Base-by-base conservation (phyloP, 495 filamentous ascomycete species). In the Podospora comata region DNA sequence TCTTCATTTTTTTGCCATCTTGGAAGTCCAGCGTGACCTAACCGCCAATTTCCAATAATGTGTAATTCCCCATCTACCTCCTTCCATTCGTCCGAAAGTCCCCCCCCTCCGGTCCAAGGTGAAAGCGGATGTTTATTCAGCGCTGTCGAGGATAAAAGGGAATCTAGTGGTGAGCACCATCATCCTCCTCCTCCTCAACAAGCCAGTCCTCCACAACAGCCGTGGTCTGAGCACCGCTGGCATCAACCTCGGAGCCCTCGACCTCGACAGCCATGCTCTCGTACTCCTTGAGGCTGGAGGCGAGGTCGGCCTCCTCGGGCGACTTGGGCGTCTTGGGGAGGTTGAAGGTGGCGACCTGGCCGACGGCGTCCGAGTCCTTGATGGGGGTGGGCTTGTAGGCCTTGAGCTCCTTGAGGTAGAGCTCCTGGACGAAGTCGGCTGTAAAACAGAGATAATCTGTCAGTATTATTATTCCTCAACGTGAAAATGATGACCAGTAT, bases 391-490 rank as follows among this genome's bases (percentile, higher is more conserved):
- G 85, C 85, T 97, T 99, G 89, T 94, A 97, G 80, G 87, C 85
- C 79, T 92, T 93, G 73, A 99, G 88, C 80, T 97, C 94, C 73
- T 87, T 87, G 73, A 99, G 90, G 87, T 98, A 99, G 74, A 99
- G 88, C 71, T 97, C 94, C 83, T 97, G 95, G 72, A 99, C 90
- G 71, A 95, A 85, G 82, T 99, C 95, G 83, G 90, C 96, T 98
- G 70, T 71, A 34, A 20, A 48, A 18, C 15, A 16, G 9, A 16
- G 39, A 48, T 0, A 16, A 48, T 48, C 15, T 48, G 39, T 48
- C 15, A 48, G 39, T 48, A 48, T 48, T 48, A 3, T 11, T 39
- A 6, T 48, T 48, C 39, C 39, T 48, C 13, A 23, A 23, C 23
- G 23, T 5, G 6, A 39, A 5, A 39, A 5, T 39, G 1, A 5